A percentile compares a stretch with the other conserved stretches of the same genome.
phyloP scores from a whole-genome alignment of 306 rosid genomes.

The Rosa persica region DNA sequence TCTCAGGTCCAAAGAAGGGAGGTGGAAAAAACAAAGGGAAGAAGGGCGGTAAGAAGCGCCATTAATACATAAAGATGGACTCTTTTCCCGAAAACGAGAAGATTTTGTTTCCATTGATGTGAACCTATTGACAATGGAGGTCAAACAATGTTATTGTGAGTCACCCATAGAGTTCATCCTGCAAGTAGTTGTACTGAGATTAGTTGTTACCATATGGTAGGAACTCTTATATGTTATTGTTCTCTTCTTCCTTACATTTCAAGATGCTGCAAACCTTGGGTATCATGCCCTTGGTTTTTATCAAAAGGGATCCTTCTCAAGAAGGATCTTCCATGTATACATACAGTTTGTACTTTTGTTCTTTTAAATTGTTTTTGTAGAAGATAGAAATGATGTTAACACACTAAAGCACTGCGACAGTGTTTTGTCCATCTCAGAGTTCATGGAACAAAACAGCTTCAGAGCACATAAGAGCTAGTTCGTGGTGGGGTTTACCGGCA shows the following conservation, averaged over 20 bases:
- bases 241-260: background rate
- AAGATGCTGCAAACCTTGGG: background rate
- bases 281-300: background rate
- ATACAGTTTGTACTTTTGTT: background rate
- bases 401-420: background rate
- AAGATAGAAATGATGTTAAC: background rate
- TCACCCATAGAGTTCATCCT: background rate
- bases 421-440: background rate
- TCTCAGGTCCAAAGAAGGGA: slow-evolving; percentile 35
- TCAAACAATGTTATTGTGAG: background rate
- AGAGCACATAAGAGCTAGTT: background rate
- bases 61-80: slow-evolving; percentile 6
- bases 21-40: slow-evolving; percentile 33
- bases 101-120: background rate
- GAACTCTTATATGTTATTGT: background rate
- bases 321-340: background rate
- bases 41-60: slow-evolving; percentile 36
- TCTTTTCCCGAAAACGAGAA: background rate
- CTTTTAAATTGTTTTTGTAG: background rate
- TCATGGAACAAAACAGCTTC: background rate
- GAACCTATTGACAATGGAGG: background rate
- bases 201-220: background rate
- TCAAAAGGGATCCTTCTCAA: background rate
- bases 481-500: background rate
- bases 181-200: background rate